Evolutionary conservation across 768 basidiomycete species (phyloP), one percentile per base, ranked within the genome.

Genomic region (Suillus fuscotomentosus): DNA sequence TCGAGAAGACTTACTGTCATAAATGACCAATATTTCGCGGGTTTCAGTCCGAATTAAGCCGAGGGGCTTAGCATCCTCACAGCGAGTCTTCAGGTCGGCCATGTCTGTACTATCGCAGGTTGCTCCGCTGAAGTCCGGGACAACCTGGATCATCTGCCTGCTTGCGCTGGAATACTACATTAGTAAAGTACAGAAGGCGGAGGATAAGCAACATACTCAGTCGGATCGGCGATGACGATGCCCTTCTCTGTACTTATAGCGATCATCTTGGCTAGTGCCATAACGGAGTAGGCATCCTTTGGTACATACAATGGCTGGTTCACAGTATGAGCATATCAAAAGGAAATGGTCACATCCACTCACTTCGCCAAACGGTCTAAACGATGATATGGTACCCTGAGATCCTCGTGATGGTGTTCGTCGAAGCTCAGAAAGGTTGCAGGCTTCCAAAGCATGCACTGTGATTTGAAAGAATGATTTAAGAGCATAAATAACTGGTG

Each of bases 281-380:
- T 84, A 34, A 92, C 77, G 61, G 86, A 83, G 62, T 83, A 82
- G 0, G 86, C 86, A 63, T 93, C 91, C 70, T 86, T 88, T 0
- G 92, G 88, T 55, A 94, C 82, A 67, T 86, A 88, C 13, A 88
- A 83, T 2, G 86, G 76, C 91, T 94, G 66, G 2, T 62, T 47
- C 20, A 20, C 17, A 59, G 55, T 36, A 41, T 31, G 51, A 60
- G 47, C n/a, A 42, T n/a, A 63, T 47, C 36, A 42, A 60, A 38
- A 63, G 27, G 60, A 14, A 15, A 64, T 45, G 53, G 50, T 64
- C 65, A 55, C 42, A 24, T 43, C 43, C 22, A 70, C 84, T 60
- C 67, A 93, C 92, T 73, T 89, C 85, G 47, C 90, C 90, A 69
- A 85, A 90, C 2, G 82, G 77, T 22, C 84, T 79, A 74, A 91